Conservation (phyloP, 192 early-diverging fungal species). For the Linderina pennispora region DNA sequence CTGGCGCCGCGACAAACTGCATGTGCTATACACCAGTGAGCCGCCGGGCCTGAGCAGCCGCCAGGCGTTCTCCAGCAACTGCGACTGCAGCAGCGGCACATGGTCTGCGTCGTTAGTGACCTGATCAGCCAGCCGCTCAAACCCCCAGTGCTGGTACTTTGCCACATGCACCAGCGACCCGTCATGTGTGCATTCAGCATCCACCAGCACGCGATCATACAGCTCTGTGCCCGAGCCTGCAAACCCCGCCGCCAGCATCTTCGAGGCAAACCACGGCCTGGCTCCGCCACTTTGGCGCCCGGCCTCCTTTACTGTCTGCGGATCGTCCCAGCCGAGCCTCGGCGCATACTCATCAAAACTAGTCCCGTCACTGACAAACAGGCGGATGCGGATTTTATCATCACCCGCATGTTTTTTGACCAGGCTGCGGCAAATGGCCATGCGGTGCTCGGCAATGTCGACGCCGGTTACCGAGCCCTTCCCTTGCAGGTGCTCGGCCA, state of each 20-base stretch:
- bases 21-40: constrained; percentile 84
- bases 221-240: constrained; percentile 41
- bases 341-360: constrained; percentile 70
- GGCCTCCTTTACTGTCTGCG: constrained; percentile 1
- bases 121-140: constrained; percentile 73
- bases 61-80: constrained; percentile 73
- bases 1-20: constrained; percentile 67
- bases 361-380: constrained; percentile 82
- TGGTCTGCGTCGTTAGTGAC: constrained; percentile 61
- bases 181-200: constrained; percentile 86
- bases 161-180: constrained; percentile 75
- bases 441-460: constrained; percentile 68
- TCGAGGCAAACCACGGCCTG: constrained; percentile 76
- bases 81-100: constrained; percentile 52
- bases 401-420: constrained; percentile 63
- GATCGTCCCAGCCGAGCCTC: constrained; percentile 29
- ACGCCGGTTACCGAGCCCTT: constrained; percentile 88
- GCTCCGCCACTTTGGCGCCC: background rate
- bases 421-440: constrained; percentile 66
- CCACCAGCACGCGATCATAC: constrained; percentile 66
- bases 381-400: constrained; percentile 40
- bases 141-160: constrained; percentile 75
- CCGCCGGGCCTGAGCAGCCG: constrained; percentile 66
- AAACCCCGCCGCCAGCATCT: constrained; percentile 57
- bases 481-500: constrained; percentile 58